A percentile compares a stretch with the other conserved stretches of the same genome.
These are phyloP conservation scores for Acacia acuminata DNA, from an alignment of 306 rosid genomes.

Conservation along the genomic window DNA sequence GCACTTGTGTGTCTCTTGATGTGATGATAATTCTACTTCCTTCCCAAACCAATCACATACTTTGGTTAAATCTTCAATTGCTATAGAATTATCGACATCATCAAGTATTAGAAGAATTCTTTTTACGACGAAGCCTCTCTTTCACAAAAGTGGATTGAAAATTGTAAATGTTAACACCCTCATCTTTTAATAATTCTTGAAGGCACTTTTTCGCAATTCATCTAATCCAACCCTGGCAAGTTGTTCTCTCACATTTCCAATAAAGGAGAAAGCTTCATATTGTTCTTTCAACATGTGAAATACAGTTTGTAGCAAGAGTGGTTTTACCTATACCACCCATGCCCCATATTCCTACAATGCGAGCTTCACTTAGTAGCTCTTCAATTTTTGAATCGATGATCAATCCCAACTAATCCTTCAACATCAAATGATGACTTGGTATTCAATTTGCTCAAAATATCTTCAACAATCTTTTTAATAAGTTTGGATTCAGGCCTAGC, in stretches of 20 bases:
- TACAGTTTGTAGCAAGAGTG: no score
- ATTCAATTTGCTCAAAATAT: neutral
- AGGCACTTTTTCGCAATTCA: neutral
- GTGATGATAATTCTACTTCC: conserved; percentile 26
- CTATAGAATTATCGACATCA: neutral
- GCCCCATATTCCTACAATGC: no score
- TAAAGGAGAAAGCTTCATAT: no score
- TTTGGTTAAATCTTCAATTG: neutral
- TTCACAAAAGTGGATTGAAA: neutral
- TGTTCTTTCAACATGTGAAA: no score
- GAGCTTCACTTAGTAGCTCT: no score
- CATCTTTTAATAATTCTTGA: neutral
- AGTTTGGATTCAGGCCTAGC: neutral
- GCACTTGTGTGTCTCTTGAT: neutral
- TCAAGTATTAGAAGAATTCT: conserved; percentile 27
- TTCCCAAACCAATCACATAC: neutral
- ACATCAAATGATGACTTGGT: neutral
- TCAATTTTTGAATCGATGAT: no score
- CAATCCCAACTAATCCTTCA: no score
- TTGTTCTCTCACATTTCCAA: no score
- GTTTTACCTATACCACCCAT: no score
- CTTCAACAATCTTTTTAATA: neutral
- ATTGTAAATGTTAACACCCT: neutral
- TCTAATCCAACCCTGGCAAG: neutral
- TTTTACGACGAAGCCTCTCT: neutral